A percentile compares a stretch with the other conserved stretches of the same genome.
Evolutionary conservation across 2,329 filamentous ascomycete genomes (phyloP).

Genomic region (Onygenales sp.): DNA sequence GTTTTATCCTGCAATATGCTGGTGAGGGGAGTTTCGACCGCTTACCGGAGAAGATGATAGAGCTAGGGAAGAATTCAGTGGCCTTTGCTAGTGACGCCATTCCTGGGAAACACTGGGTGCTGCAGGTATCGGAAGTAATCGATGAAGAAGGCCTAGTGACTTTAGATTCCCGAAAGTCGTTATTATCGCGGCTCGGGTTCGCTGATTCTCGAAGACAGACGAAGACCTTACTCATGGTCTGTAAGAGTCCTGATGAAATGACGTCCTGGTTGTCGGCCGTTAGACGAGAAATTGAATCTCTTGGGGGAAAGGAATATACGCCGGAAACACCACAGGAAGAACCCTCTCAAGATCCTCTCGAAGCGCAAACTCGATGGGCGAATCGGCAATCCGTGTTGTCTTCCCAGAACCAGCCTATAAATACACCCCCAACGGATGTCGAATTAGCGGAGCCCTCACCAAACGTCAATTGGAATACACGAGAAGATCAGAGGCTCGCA

Average conservation of each 20-base stretch:
- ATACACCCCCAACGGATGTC: neutral
- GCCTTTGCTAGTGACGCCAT: slow-evolving; percentile 42
- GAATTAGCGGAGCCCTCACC: neutral
- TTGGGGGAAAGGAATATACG: slow-evolving; percentile 36
- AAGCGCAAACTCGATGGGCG: neutral
- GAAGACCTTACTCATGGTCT: slow-evolving; percentile 34
- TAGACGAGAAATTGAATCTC: slow-evolving; percentile 35
- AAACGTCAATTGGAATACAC: neutral
- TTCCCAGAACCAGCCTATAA: neutral
- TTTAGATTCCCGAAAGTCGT: slow-evolving; percentile 23
- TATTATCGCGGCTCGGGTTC: slow-evolving; percentile 33
- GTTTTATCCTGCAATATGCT: slow-evolving; percentile 38
- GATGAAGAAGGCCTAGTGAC: slow-evolving; percentile 19
- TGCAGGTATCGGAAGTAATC: slow-evolving; percentile 35
- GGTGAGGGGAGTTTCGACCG: slow-evolving; percentile 36
- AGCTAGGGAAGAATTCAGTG: slow-evolving; percentile 35
- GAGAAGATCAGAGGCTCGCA: neutral
- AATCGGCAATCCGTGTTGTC: neutral
- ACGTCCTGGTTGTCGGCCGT: slow-evolving; percentile 36
- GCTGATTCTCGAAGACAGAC: slow-evolving; percentile 24
- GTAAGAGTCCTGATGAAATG: slow-evolving; percentile 35
- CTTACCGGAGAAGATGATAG: slow-evolving; percentile 38
- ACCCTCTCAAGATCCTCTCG: slow-evolving; percentile 3
- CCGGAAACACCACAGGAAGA: slow-evolving; percentile 21
- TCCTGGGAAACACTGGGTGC: slow-evolving; percentile 39